phyloP scores from a whole-genome alignment of 2,329 filamentous ascomycete genomes.

The Ophiostoma quercus region DNA sequence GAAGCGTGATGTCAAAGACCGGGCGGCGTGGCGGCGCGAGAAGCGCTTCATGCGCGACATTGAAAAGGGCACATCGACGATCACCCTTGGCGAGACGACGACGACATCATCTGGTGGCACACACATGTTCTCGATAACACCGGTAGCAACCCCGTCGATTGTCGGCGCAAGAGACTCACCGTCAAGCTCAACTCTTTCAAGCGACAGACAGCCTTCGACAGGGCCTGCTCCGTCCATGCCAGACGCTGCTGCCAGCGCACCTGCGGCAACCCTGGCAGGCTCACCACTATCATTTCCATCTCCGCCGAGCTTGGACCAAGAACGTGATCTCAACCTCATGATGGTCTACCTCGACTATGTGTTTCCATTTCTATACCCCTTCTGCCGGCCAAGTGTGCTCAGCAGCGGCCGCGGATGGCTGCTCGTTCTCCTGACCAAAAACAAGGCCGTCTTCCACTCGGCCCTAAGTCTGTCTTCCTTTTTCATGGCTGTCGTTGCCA shows the following conservation, averaged over 20 bases:
- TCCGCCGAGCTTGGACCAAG: constrained; percentile 21
- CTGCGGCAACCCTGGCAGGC: background rate
- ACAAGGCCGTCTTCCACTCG: constrained; percentile 54
- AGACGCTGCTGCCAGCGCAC: background rate
- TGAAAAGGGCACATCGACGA: constrained; percentile 30
- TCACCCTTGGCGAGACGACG: background rate
- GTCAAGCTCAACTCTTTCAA: background rate
- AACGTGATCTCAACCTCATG: constrained; percentile 37
- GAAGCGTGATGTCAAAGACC: constrained; percentile 54
- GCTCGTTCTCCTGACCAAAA: constrained; percentile 51
- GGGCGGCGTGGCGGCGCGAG: constrained; percentile 47
- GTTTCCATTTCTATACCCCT: constrained; percentile 58
- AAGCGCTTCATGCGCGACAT: constrained; percentile 44
- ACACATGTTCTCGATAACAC: background rate
- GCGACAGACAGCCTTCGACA: background rate
- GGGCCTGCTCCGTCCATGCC: background rate
- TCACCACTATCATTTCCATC: background rate
- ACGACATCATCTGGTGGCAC: background rate
- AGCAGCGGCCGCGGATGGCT: constrained; percentile 58
- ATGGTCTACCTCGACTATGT: constrained; percentile 57
- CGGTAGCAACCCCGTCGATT: background rate
- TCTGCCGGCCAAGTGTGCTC: constrained; percentile 53
- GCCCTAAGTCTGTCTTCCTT: constrained; percentile 53
- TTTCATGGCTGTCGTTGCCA: constrained; percentile 48
- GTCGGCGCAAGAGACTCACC: background rate